These are phyloP conservation scores for Emericellopsis cladophorae DNA, from an alignment of 2,329 filamentous ascomycete genomes.

Conservation along the genomic window DNA sequence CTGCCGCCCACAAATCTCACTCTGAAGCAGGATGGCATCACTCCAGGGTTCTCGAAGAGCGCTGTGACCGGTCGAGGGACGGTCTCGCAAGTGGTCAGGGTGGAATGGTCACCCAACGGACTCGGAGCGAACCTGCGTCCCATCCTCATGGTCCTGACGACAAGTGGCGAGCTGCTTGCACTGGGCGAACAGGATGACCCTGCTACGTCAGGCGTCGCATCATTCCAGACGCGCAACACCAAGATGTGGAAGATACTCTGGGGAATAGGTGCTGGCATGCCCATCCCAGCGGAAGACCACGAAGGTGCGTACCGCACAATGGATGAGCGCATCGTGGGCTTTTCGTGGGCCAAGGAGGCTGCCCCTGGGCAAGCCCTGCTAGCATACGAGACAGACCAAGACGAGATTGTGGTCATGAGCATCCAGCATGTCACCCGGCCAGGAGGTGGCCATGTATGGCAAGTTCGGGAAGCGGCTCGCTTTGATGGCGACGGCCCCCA, in stretches of 20 bases:
- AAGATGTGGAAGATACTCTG: constrained; percentile 41
- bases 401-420: constrained; percentile 36
- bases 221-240: constrained; percentile 19
- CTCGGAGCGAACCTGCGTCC: constrained; percentile 41
- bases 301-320: constrained; percentile 17
- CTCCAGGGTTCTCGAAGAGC: constrained; percentile 2
- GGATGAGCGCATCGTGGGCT: constrained; percentile 34
- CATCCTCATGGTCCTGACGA: constrained; percentile 36
- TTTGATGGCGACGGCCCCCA: constrained; percentile 35
- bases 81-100: constrained; percentile 38
- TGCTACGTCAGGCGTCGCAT: constrained; percentile 11
- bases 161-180: constrained; percentile 33
- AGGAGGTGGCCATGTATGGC: constrained; percentile 22
- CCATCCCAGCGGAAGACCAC: constrained; percentile 28
- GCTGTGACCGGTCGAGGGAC: constrained; percentile 29
- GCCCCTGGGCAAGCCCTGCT: constrained; percentile 28
- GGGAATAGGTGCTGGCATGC: constrained; percentile 39
- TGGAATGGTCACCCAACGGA: constrained; percentile 46
- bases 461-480: constrained; percentile 34
- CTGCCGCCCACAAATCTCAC: constrained; percentile 10
- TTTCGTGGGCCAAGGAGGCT: constrained; percentile 38
- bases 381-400: constrained; percentile 36
- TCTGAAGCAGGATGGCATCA: no score
- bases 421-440: constrained; percentile 24
- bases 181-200: constrained; percentile 34